A percentile compares a stretch with the other conserved stretches of the same genome.
phyloP scores from a whole-genome alignment of 2,329 filamentous ascomycete genomes.

The Pseudogymnoascus sp. region DNA sequence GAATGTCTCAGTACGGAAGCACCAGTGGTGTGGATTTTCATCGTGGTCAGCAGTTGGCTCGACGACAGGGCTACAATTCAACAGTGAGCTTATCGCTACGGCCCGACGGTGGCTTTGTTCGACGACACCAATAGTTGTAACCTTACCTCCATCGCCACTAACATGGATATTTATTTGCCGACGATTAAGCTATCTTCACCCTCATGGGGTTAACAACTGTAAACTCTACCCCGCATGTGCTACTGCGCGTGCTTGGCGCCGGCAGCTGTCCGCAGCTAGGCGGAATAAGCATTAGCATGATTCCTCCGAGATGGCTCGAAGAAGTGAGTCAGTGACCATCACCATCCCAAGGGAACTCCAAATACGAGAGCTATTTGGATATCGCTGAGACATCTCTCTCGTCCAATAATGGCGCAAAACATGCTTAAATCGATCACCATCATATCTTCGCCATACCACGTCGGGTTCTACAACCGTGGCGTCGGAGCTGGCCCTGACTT shows the following conservation, averaged over 20 bases:
- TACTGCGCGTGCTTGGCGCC: background rate
- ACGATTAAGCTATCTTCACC: background rate
- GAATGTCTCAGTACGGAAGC: background rate
- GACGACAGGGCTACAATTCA: background rate
- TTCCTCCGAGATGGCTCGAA: background rate
- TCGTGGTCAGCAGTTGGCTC: background rate
- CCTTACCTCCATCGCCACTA: background rate
- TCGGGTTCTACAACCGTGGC: constrained; percentile 29
- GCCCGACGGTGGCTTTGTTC: background rate
- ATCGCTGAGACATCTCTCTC: background rate
- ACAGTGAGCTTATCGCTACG: background rate
- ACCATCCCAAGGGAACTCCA: background rate
- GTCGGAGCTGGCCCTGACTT: constrained; percentile 32
- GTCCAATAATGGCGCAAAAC: background rate
- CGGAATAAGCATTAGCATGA: background rate
- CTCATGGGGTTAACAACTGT: background rate
- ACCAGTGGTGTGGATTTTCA: background rate
- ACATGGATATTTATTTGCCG: background rate
- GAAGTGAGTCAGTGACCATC: background rate
- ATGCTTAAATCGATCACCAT: constrained; percentile 25
- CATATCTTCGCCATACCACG: constrained; percentile 34
- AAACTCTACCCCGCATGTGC: background rate
- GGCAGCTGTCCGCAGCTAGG: background rate
- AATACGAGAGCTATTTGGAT: background rate
- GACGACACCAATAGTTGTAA: background rate